Evolutionary conservation across 2,329 filamentous ascomycete species (phyloP).

Genomic region (Epichloe gansuensis): DNA sequence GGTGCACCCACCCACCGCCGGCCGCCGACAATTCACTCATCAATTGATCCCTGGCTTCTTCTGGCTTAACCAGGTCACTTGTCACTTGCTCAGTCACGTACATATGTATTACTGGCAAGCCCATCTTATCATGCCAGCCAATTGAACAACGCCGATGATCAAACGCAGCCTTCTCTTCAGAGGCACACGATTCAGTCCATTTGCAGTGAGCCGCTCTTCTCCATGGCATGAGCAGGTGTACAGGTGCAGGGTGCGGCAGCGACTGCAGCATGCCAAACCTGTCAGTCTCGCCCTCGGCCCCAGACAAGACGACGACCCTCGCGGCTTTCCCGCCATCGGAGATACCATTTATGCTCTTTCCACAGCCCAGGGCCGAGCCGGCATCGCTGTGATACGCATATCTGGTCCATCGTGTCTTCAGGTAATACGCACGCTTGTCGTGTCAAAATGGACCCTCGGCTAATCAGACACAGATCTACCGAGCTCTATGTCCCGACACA

Average conservation of each 20-base stretch:
- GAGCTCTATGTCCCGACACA: slow-evolving; percentile 36
- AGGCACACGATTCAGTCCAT: neutral
- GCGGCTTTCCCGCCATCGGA: slow-evolving; percentile 10
- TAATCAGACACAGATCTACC: slow-evolving; percentile 32
- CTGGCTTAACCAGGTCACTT: too few relatives aligned
- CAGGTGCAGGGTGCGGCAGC: neutral
- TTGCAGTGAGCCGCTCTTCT: neutral
- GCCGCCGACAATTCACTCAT: too few relatives aligned
- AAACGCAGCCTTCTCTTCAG: neutral
- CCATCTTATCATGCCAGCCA: neutral
- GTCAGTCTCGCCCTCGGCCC: neutral
- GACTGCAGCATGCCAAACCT: neutral
- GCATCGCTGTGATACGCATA: slow-evolving; percentile 80
- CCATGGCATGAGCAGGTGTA: neutral
- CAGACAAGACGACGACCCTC: neutral
- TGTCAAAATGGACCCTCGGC: neutral
- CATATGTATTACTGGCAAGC: too few relatives aligned
- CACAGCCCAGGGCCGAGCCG: slow-evolving; percentile 71
- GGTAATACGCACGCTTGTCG: slow-evolving; percentile 27
- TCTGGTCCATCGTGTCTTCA: slow-evolving; percentile 66
- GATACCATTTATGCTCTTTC: slow-evolving; percentile 88
- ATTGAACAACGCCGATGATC: neutral
- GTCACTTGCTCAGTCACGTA: too few relatives aligned
- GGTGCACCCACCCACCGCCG: too few relatives aligned
- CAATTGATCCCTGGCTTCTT: too few relatives aligned